A percentile compares a stretch with the other conserved stretches of the same genome.
Evolutionary conservation across 306 rosid species (phyloP).

Genomic region (Gastrolobium villosum): DNA sequence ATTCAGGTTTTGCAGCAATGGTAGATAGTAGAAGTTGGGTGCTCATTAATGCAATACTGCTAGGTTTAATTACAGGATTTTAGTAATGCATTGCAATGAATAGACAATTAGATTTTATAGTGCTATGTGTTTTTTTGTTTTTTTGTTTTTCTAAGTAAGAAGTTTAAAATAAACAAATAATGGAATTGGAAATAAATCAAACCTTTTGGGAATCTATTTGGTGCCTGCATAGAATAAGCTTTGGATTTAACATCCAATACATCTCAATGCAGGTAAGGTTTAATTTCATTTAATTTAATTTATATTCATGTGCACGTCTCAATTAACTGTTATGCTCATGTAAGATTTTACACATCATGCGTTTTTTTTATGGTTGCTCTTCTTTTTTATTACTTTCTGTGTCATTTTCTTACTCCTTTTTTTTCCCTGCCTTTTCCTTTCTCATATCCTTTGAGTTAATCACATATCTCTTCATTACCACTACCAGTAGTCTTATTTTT

Average conservation of each 20-base stretch:
- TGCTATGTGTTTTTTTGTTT: neutral
- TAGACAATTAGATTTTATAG: slow-evolving; percentile 4
- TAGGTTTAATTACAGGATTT: slow-evolving; percentile 19
- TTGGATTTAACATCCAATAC: slow-evolving; percentile 20
- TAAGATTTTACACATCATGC: neutral
- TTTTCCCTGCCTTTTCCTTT: neutral
- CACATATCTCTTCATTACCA: neutral
- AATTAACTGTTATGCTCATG: slow-evolving; percentile 8
- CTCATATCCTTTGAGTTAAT: slow-evolving; percentile 1
- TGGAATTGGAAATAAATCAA: neutral
- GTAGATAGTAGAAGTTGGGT: slow-evolving; percentile 26
- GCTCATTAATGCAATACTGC: slow-evolving; percentile 35
- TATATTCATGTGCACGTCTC: slow-evolving; percentile 6
- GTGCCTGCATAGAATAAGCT: slow-evolving; percentile 6
- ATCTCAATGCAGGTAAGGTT: slow-evolving; percentile 15
- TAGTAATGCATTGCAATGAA: slow-evolving; percentile 1
- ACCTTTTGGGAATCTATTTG: slow-evolving; percentile 15
- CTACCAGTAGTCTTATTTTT: neutral
- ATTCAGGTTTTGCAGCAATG: slow-evolving; percentile 23
- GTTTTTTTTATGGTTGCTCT: neutral
- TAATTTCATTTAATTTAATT: slow-evolving; percentile 19
- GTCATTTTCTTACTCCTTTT: neutral
- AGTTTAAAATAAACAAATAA: neutral
- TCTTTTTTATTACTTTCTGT: neutral
- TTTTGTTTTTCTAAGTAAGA: neutral